A percentile compares a stretch with the other conserved stretches of the same genome.
These are phyloP conservation scores for Neurospora sp. DNA, from an alignment of 495 filamentous ascomycete species.

Conservation along the genomic window DNA sequence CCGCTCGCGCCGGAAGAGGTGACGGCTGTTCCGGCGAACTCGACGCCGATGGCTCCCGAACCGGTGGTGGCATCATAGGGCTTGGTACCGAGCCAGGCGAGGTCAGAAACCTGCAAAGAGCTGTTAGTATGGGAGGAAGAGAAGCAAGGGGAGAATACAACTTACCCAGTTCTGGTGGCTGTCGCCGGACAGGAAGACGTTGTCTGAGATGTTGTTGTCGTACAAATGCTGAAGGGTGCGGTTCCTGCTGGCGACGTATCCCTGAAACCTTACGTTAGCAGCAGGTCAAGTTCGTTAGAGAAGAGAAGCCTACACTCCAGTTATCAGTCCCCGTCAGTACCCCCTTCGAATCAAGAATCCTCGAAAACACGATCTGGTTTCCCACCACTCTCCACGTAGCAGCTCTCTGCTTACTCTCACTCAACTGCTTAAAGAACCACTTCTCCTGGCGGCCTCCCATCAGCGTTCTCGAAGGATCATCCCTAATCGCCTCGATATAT, in stretches of 20 bases:
- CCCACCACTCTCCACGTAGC: constrained; percentile 54
- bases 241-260: constrained; percentile 50
- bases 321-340: constrained; percentile 28
- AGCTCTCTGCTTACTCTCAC: constrained; percentile 37
- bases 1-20: constrained; percentile 42
- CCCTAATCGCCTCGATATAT: constrained; percentile 43
- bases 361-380: constrained; percentile 53
- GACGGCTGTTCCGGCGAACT: constrained; percentile 52
- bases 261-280: constrained; percentile 25
- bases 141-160: too few species aligned
- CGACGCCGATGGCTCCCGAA: constrained; percentile 46
- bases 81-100: constrained; percentile 46
- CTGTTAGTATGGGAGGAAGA: neutral
- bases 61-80: constrained; percentile 45
- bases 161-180: constrained; percentile 49
- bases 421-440: constrained; percentile 52
- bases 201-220: constrained; percentile 49
- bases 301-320: constrained; percentile 3
- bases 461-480: constrained; percentile 46
- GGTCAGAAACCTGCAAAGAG: constrained; percentile 28
- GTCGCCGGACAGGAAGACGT: constrained; percentile 52
- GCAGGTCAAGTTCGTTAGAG: neutral
- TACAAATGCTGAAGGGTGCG: constrained; percentile 48
- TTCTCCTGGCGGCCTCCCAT: constrained; percentile 55
- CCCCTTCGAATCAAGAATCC: constrained; percentile 20